phyloP scores from a whole-genome alignment of 495 filamentous ascomycete species.

The Annulohypoxylon stygium region DNA sequence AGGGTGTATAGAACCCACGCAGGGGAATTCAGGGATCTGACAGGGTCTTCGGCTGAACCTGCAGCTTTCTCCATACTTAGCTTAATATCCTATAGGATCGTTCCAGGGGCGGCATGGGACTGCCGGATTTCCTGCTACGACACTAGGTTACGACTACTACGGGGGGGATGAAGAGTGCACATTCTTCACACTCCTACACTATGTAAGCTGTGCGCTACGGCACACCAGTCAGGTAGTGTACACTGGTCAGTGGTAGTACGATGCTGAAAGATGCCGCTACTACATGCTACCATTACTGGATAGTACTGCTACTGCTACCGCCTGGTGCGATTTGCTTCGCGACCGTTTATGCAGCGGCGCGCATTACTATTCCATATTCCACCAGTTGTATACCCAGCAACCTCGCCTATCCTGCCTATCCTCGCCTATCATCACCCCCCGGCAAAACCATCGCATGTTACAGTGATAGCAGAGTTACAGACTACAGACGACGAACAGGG shows the following conservation, averaged over 20 bases:
- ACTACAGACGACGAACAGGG: slow-evolving; percentile 16
- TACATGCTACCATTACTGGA: not conserved
- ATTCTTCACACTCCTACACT: slow-evolving; percentile 18
- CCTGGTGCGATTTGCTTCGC: slow-evolving; percentile 16
- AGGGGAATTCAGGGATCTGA: slow-evolving; percentile 46
- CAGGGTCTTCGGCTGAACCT: slow-evolving; percentile 47
- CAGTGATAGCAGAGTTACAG: slow-evolving; percentile 38
- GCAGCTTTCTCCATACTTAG: slow-evolving; percentile 47
- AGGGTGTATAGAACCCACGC: slow-evolving; percentile 42
- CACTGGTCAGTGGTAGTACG: not conserved
- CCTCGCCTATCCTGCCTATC: slow-evolving; percentile 14
- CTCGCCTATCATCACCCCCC: slow-evolving; percentile 3
- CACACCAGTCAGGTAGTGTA: slow-evolving; percentile 17
- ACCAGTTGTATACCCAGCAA: slow-evolving; percentile 15
- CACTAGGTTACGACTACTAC: slow-evolving; percentile 39
- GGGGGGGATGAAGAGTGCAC: not conserved
- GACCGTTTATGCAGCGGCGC: slow-evolving; percentile 3
- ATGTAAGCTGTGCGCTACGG: slow-evolving; percentile 13
- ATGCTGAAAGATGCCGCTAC: slow-evolving; percentile 32
- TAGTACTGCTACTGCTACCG: not conserved
- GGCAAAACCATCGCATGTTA: slow-evolving; percentile 11
- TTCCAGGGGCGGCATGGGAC: slow-evolving; percentile 42
- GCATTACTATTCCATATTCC: slow-evolving; percentile 1
- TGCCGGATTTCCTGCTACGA: slow-evolving; percentile 48
- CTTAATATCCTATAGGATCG: slow-evolving; percentile 48